phyloP scores from a whole-genome alignment of 305 asterid genomes.

The Fraxinus greggii region DNA sequence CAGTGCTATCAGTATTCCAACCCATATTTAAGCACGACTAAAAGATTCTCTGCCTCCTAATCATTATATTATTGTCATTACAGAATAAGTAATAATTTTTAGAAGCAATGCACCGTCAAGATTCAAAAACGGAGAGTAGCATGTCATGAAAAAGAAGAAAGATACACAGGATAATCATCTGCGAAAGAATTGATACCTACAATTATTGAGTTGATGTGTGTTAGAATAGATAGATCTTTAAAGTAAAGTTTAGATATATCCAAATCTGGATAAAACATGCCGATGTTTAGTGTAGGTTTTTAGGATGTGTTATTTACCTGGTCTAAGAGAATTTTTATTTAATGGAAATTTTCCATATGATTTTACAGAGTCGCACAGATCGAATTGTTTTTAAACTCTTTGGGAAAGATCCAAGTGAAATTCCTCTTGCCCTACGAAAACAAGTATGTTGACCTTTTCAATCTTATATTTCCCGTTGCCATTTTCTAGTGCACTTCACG shows the following conservation, averaged over 20 bases:
- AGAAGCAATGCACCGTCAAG: neutral
- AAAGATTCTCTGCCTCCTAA: neutral
- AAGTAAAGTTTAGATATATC: neutral
- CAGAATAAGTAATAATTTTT: neutral
- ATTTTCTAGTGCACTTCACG: constrained; percentile 24
- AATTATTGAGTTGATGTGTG: neutral
- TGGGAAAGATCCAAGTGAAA: constrained; percentile 89
- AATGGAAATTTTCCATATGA: constrained; percentile 13
- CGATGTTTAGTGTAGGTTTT: neutral
- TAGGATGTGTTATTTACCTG: neutral
- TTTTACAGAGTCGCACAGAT: constrained; percentile 85
- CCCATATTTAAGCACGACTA: neutral
- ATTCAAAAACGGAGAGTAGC: neutral
- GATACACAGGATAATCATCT: neutral
- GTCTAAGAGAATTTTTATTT: constrained; percentile 8
- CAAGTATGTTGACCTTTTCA: constrained; percentile 52
- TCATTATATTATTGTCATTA: neutral
- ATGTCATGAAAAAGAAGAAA: neutral
- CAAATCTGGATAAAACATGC: neutral
- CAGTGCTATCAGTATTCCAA: neutral
- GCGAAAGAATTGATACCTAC: neutral
- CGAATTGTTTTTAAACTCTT: constrained; percentile 94
- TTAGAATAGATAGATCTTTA: neutral
- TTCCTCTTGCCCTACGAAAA: constrained; percentile 69
- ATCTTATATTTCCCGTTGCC: neutral